Evolutionary conservation across 2,329 filamentous ascomycete species (phyloP), one percentile per base, ranked within the genome.

Genomic region (Ophiostoma piceae): DNA sequence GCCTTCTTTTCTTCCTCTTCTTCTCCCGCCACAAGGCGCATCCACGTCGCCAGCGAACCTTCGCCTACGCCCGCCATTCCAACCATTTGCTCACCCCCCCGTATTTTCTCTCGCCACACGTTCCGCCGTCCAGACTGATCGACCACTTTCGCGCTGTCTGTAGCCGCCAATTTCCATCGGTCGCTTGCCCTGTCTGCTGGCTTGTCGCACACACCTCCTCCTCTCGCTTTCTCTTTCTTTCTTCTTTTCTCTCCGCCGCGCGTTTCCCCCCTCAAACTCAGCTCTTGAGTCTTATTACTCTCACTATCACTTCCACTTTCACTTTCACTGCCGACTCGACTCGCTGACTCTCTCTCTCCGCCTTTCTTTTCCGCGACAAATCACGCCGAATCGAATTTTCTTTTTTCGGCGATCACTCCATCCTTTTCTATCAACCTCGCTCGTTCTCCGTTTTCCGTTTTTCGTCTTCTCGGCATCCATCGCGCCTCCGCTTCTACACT

Each of bases 151-250:
- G 62, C 62, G 62, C 62, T 65, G 35, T 65, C 62, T 19, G 62
- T 65, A 65, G 35, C 62, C 62, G 62, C 62, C 62, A 39, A 39
- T 65, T 39, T 65, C 62, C 35, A 65, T 65, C 62, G 62, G 32
- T 39, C 32, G 35, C 32, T 39, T 39, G 35, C 35, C 62, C 57
- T 32, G 57, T n/a, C 62, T 65, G 62, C 32, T 65, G 62, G 19
- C 32, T 39, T 65, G 65, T 66, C 65, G 65, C 65, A 66, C 65
- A 66, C 65, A 66, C 65, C 62, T 65, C 60, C 60, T 64, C 57
- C 57, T 62, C 29, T 62, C 26, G 6, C 6, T 64, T 32, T 64
- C 60, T 64, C 29, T 35, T 22, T 26, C 62, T 66, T 32, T 39
- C 35, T 43, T 35, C 35, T 35, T 35, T n/a, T 43, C 65, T 47